Conservation (phyloP, 345 rosid genomes). For the Citrus trifoliata region DNA sequence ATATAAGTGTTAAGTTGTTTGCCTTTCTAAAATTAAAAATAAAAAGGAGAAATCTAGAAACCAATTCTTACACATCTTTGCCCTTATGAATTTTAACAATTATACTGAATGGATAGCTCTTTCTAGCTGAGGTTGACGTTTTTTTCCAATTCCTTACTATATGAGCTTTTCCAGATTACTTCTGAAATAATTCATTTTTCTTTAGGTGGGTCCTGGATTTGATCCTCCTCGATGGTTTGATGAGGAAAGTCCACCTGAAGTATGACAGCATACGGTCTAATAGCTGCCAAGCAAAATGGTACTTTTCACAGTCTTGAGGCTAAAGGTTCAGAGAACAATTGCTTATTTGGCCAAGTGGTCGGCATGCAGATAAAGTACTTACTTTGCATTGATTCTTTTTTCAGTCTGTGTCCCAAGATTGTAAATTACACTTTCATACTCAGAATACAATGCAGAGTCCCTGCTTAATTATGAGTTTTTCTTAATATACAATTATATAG, state of each 20-base stretch:
- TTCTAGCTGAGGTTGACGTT: background rate
- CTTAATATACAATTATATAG: background rate
- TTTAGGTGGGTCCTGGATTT: conserved; percentile 75
- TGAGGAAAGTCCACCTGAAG: conserved; percentile 46
- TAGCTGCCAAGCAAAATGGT: background rate
- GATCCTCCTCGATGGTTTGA: conserved; percentile 94
- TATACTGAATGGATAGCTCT: background rate
- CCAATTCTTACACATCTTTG: background rate
- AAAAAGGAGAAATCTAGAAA: no score
- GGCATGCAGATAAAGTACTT: background rate
- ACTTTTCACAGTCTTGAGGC: background rate
- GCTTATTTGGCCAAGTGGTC: background rate
- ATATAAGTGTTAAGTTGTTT: background rate
- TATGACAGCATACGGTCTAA: conserved; percentile 17
- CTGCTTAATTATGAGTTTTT: background rate
- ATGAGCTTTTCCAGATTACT: background rate
- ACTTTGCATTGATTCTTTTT: background rate
- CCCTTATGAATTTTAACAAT: background rate
- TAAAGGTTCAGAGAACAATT: background rate
- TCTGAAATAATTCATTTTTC: background rate
- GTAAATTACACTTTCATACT: background rate
- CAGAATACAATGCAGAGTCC: no score
- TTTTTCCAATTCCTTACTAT: background rate
- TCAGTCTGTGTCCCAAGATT: background rate
- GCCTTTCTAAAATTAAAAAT: no score